Evolutionary conservation across 768 basidiomycete species (phyloP), one percentile per base, ranked within the genome.

Genomic region (Podaxis sp.): DNA sequence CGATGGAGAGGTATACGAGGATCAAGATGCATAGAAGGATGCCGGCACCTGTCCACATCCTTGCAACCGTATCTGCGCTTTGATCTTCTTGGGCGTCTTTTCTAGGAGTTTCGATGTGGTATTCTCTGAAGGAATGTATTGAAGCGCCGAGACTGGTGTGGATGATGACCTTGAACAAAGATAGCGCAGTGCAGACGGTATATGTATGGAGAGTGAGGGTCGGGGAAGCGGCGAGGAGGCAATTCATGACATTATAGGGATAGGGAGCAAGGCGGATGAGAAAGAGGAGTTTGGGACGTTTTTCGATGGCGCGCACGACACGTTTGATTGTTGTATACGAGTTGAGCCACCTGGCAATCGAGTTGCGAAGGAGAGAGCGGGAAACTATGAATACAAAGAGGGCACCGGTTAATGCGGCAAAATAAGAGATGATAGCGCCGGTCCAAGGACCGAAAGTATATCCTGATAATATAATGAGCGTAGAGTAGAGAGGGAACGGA

Each of bases 221-320:
- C 36, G 88, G 88, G n/a, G 91, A 87, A 2, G 93, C 91, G 7
- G 95, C 94, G 53, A 97, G 84, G 53, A 97, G 86, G 70, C 90
- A 92, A 78, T 96, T 97, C 87, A 96, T 93, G 69, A 96, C 91
- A 76, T 96, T 96, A 79, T 91, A 93, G 0, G 90, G 92, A 71
- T 94, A 93, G 3, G 93, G 93, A n/a, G 91, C 94, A 59, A 95
- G 81, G 55, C 95, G 90, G 67, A 97, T 92, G 64, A 96, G 85
- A 78, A 96, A 94, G 19, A 97, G 85, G 4, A 97, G 82, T 69
- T 88, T 88, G 0, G 94, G 94, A 56, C 89, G 86, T 74, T 87
- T 87, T 77, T 96, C 93, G 66, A 97, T 90, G 24, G 94, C 94
- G 38, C 87, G 83, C 9, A 96, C 88, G 61, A 91, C 90, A 52